Evolutionary conservation across 73 alveolate genomes (phyloP), one percentile per base, ranked within the genome.

Genomic region (Urostyla sp.): DNA sequence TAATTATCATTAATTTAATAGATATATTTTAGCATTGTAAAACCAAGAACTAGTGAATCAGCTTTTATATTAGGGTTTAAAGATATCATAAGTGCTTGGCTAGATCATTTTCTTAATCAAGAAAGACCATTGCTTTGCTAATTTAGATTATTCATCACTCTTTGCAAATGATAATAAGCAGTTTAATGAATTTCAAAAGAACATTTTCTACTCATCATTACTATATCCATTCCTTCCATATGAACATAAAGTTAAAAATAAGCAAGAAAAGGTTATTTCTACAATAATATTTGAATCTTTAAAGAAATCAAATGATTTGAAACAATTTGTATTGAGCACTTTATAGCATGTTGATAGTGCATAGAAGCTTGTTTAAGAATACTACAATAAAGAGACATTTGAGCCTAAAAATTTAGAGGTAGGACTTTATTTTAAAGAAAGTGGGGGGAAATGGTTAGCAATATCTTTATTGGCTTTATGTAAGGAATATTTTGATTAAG

Each of bases 31-130:
- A 49, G 91, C 59, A 57, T 88, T 81, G 53, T 45, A 75, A 43
- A 51, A 66, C 21, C 79, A 83, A 67, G 89, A 40, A 15, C 6
- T 45, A 31, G 87, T 63, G 28, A 43, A 85, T 26, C 44, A 67
- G n/a, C 57, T 35, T 31, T 60, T 75, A 24, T 61, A 55, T 1
- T 49, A 63, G 21, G 45, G 89, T 34, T 20, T 87, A 27, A 73
- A 75, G 61, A 43, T 88, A 0, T 59, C 84, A 13, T 66, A 95
- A 74, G 24, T 87, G 26, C 78, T 87, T 77, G 94, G 77, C 60
- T n/a, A n/a, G n/a, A n/a, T n/a, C n/a, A n/a, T n/a, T n/a, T n/a
- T n/a, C n/a, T n/a, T n/a, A n/a, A n/a, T n/a, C n/a, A n/a, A n/a
- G n/a, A n/a, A n/a, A n/a, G n/a, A n/a, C n/a, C n/a, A n/a, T n/a